Evolutionary conservation across 495 filamentous ascomycete species (phyloP).

Genomic region (Podospora comata): DNA sequence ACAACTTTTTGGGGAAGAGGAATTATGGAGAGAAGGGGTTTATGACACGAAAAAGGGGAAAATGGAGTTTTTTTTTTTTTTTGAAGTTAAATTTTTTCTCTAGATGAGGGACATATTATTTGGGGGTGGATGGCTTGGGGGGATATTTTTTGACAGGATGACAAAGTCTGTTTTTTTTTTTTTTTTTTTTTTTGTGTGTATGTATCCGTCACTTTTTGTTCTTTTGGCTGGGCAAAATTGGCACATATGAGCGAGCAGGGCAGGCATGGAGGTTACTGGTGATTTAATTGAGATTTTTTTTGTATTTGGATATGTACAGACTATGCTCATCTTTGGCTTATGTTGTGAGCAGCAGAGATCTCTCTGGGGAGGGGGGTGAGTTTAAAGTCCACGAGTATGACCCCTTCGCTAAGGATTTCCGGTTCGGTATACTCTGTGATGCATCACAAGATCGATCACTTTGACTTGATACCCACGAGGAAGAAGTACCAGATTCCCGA

Average conservation of each 20-base stretch:
- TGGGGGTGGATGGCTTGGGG: background rate
- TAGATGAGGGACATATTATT: background rate
- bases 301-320: background rate
- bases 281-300: background rate
- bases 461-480: too few relatives aligned
- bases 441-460: too few relatives aligned
- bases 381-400: background rate
- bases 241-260: background rate
- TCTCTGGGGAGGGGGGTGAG: background rate
- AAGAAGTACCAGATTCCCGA: too few relatives aligned
- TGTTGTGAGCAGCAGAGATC: too few relatives aligned
- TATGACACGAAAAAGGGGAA: background rate
- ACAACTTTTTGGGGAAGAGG: too few relatives aligned
- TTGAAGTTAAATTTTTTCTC: slow-evolving; percentile 1
- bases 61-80: background rate
- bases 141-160: background rate
- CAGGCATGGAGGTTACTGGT: background rate
- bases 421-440: background rate
- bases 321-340: too few relatives aligned
- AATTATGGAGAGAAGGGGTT: too few relatives aligned
- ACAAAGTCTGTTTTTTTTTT: background rate
- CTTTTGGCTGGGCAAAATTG: background rate
- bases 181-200: background rate
- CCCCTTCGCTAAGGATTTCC: background rate
- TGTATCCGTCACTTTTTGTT: background rate